These are phyloP conservation scores for Acanthamoeba castellanii DNA, from an alignment of 208 protist species.

Conservation along the genomic window DNA sequence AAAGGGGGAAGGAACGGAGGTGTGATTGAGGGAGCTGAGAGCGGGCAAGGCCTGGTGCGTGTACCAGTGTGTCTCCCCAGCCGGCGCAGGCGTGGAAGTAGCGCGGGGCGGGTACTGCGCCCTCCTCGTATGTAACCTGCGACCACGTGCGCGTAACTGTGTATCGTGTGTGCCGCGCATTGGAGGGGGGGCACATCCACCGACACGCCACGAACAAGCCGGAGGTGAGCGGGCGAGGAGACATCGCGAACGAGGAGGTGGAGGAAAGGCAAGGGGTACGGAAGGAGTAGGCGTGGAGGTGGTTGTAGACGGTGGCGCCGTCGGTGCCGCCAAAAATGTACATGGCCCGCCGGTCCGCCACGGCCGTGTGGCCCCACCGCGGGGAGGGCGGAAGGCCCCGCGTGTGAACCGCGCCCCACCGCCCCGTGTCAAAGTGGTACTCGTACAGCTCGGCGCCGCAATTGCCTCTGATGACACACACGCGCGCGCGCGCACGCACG, in stretches of 20 bases:
- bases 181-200: no score
- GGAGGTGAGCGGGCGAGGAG: no score
- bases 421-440: constrained; percentile 2
- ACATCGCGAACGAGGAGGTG: no score
- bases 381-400: neutral
- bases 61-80: neutral
- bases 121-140: neutral
- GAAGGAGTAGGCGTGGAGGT: constrained; percentile 1
- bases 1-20: no score
- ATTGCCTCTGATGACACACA: neutral
- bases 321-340: constrained; percentile 13
- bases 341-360: neutral
- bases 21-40: no score
- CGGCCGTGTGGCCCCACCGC: neutral
- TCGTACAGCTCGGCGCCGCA: neutral
- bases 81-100: constrained; percentile 1
- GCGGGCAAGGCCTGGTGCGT: no score
- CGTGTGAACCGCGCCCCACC: neutral
- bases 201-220: no score
- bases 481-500: no score
- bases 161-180: neutral
- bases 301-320: neutral
- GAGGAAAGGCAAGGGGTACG: neutral
- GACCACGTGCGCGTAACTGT: neutral
- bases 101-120: neutral